Base-by-base conservation (phyloP, 2,329 filamentous ascomycete species). In the Fusarium nygamai region DNA sequence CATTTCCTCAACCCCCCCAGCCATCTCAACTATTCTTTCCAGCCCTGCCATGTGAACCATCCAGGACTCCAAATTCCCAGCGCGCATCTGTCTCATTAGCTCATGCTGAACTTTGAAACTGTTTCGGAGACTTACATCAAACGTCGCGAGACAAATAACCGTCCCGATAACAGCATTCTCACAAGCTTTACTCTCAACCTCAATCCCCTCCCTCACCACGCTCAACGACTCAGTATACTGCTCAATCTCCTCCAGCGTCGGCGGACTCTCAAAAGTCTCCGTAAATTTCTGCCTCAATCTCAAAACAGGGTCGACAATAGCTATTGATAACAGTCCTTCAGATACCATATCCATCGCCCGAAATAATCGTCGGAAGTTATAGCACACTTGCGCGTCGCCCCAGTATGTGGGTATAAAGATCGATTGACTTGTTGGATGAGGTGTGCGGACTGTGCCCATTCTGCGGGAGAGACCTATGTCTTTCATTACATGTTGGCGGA, bases 401-500 rank as follows among this genome's bases (percentile, higher is more conserved):
- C 73, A 78, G 33, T 77, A 68, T 2, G 59, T 54, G 2, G 72
- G 72, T 3, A 51, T 31, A 12, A 61, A 39, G 13, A n/a, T n/a
- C 4, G 24, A 34, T 22, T 67, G 29, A 9, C 41, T 24, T 22
- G 34, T 33, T 6, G 46, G 29, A 4, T 62, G 34, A 13, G 17
- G 5, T 8, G 16, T 29, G 2, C 50, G 13, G 9, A 27, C 10
- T 47, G 38, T 14, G 3, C 60, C 29, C 20, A 43, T 57, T 61
- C 74, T 48, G 16, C 74, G 48, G 17, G 74, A 68, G 17, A 29
- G 66, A 0, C 73, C 75, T n/a, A 76, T 73, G 9, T 71, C 56
- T 46, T 57, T 64, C 75, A 77, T 76, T 14, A 77, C 76, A 72
- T 78, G 75, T 5, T 75, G 76, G 17, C 76, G 75, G n/a, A 78